Percentiles rank a stretch among this genome's conserved stretches.
Conservation (phyloP, 371 early-diverging fungal species). For the Apophysomyces trapeziformis region DNA sequence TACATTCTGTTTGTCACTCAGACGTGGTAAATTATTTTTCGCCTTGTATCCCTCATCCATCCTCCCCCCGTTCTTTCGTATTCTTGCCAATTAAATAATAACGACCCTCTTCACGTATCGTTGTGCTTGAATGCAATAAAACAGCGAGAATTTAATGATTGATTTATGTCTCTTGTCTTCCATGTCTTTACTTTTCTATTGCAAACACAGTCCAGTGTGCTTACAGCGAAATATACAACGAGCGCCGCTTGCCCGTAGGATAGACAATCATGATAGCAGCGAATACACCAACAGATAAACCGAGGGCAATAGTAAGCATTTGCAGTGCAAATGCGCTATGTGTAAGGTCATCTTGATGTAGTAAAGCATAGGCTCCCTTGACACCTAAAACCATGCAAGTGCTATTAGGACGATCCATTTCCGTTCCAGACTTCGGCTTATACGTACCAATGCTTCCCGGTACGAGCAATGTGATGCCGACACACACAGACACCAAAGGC, state of each 20-base stretch:
- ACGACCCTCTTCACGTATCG: not conserved
- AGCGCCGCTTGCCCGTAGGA: slow-evolving; percentile 43
- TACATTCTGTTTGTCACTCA: slow-evolving; percentile 45
- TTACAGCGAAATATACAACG: slow-evolving; percentile 45
- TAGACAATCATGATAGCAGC: slow-evolving; percentile 52
- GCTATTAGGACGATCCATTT: not conserved
- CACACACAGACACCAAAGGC: slow-evolving; percentile 45
- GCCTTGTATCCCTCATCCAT: not conserved
- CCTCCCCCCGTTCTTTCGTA: not conserved
- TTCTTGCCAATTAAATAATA: not conserved
- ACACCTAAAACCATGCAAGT: slow-evolving; percentile 31
- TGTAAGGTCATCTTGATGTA: slow-evolving; percentile 36
- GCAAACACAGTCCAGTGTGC: not conserved
- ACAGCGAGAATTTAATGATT: not conserved
- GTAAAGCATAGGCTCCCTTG: slow-evolving; percentile 43
- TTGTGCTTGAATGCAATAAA: slow-evolving; percentile 7
- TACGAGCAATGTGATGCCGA: slow-evolving; percentile 46
- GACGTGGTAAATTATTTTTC: slow-evolving; percentile 24
- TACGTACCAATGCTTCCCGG: slow-evolving; percentile 52
- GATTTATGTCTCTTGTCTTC: not conserved
- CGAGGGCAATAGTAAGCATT: slow-evolving; percentile 47
- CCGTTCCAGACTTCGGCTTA: not conserved
- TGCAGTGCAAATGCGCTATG: slow-evolving; percentile 39
- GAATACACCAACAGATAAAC: slow-evolving; percentile 48
- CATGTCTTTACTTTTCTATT: not conserved